Conservation (phyloP, 305 asterid genomes). For the Plantago lanceolata region DNA sequence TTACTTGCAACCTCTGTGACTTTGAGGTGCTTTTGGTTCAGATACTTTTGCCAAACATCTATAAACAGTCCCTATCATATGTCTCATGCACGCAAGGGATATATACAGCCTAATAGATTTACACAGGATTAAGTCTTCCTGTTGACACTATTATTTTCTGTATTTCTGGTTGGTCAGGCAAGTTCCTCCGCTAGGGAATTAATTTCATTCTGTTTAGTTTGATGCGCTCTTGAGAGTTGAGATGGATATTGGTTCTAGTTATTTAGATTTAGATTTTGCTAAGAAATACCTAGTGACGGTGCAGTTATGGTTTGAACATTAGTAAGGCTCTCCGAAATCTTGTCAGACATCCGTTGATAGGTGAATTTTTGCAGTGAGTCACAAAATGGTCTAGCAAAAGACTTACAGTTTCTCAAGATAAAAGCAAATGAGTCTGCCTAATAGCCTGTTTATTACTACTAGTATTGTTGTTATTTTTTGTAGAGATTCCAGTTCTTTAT, state of each 20-base stretch:
- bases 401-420: constrained; percentile 12
- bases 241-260: background rate
- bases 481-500: background rate
- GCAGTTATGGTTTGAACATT: background rate
- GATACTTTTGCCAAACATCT: too few relatives aligned
- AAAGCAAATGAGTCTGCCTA: constrained; percentile 11
- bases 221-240: too few relatives aligned
- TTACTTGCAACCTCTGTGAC: background rate
- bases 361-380: constrained; percentile 17
- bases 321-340: constrained; percentile 5
- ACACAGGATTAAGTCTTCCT: too few relatives aligned
- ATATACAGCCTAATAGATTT: too few relatives aligned
- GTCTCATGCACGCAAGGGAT: too few relatives aligned
- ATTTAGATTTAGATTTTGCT: background rate
- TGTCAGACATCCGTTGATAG: constrained; percentile 12
- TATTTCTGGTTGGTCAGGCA: too few relatives aligned
- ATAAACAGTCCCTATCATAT: too few relatives aligned
- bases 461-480: background rate
- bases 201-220: too few relatives aligned
- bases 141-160: too few relatives aligned
- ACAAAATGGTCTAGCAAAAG: constrained; percentile 3
- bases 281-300: constrained; percentile 16
- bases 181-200: too few relatives aligned
- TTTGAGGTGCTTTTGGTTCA: too few relatives aligned
- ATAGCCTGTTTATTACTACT: constrained; percentile 2